Conservation (phyloP, 2,329 filamentous ascomycete genomes). For the Aspergillus sp. region DNA sequence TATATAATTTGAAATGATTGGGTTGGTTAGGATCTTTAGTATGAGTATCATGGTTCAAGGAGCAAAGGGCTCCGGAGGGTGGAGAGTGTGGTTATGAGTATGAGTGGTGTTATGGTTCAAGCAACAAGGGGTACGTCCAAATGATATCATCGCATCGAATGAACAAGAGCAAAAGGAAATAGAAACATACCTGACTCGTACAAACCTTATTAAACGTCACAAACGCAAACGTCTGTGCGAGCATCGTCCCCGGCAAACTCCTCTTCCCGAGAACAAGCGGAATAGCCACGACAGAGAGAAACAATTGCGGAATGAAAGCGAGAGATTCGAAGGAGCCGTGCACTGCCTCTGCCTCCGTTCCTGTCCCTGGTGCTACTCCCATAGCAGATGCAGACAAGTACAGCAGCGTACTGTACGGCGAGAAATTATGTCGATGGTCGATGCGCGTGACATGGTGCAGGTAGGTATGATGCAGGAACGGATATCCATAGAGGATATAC, state of each 20-base stretch:
- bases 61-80: no score
- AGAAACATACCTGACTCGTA: constrained; percentile 75
- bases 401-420: constrained; percentile 87
- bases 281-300: constrained; percentile 74
- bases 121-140: no score
- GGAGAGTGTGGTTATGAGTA: no score
- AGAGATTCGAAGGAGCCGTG: constrained; percentile 64
- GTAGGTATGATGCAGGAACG: constrained; percentile 87
- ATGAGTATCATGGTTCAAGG: no score
- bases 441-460: constrained; percentile 89
- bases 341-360: constrained; percentile 16
- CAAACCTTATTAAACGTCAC: constrained; percentile 99
- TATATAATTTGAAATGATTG: constrained; percentile 35
- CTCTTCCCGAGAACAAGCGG: constrained; percentile 75
- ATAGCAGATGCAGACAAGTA: constrained; percentile 73
- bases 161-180: no score
- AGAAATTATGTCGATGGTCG: constrained; percentile 98
- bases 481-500: constrained; percentile 73
- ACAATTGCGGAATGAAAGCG: constrained; percentile 84
- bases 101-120: no score
- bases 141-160: no score
- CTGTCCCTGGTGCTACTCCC: constrained; percentile 17
- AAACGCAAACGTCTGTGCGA: constrained; percentile 95
- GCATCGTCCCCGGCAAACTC: constrained; percentile 78
- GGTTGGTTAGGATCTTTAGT: no score